phyloP scores from a whole-genome alignment of 176 grass and related monocot genomes.

The Aegilops bicornis region DNA sequence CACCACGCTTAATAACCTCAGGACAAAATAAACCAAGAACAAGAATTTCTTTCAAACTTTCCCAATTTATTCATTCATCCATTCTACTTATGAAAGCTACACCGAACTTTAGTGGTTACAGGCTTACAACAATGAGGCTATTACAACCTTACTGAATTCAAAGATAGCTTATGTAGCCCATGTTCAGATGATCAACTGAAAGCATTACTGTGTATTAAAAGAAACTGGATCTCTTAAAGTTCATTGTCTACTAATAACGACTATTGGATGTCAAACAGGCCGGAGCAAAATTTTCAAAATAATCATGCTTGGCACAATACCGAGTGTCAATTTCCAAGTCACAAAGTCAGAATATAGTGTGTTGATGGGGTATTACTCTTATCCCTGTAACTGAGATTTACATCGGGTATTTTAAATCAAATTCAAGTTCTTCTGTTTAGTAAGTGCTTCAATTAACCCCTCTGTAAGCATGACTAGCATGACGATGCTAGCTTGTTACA shows the following conservation, averaged over 20 bases:
- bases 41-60: neutral
- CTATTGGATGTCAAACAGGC: neutral
- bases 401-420: neutral
- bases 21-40: neutral
- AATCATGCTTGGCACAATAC: neutral
- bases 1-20: neutral
- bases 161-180: neutral
- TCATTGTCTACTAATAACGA: neutral
- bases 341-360: neutral
- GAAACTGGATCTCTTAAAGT: neutral
- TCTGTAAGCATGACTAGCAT: neutral
- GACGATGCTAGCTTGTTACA: neutral
- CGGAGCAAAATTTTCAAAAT: neutral
- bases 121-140: neutral
- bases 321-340: neutral
- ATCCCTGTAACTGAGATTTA: neutral
- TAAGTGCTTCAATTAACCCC: neutral
- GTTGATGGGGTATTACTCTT: neutral
- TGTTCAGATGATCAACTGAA: slow-evolving; percentile 11
- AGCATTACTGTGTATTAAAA: neutral
- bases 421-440: neutral
- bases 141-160: neutral
- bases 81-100: neutral
- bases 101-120: neutral
- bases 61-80: neutral